Evolutionary conservation across 78 protist genomes (phyloP), one percentile per base, ranked within the genome.

Genomic region (Dictyostelium capitatum): DNA sequence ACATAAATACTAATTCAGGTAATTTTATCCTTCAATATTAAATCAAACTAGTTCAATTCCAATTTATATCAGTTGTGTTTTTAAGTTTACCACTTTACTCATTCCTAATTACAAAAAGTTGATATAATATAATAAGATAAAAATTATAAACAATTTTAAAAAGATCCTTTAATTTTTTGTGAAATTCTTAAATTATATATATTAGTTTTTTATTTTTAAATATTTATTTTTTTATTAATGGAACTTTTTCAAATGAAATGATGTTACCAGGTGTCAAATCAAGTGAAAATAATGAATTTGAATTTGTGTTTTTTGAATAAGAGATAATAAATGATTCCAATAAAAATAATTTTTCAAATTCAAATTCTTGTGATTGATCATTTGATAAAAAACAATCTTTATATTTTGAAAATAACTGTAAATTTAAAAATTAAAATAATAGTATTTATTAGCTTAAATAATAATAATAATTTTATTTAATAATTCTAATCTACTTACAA

Each of bases 321-420:
- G 75, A 14, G 11, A 67, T 32, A 1, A 67, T 32, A 0, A 67
- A 19, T 67, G 75, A 67, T 67, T 67, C 75, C 15, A 67, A 6
- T 32, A 67, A 67, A 67, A 67, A 67, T 67, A 67, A 67, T 67
- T 67, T 62, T 23, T 62, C 12, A 2, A 14, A 62, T 23, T 62
- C 12, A 2, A 14, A 62, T 19, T 62, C 70, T 8, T 25, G 17
- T 14, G 75, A 12, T 67, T 14, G 15, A 51, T 67, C 48, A 67
- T 67, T 32, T 67, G 75, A 20, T 67, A 67, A 15, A 4, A 67
- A 12, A 15, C 6, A 32, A 15, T 32, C 7, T 67, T 67, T 67
- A 32, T 67, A 67, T 37, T 67, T 67, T 67, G 75, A 67, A 32
- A 67, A 67, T 37, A 67, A 15, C 75, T 67, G 15, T 2, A 59